A percentile compares a stretch with the other conserved stretches of the same genome.
phyloP scores from a whole-genome alignment of 2,329 filamentous ascomycete genomes.

The Penicillium sp. region DNA sequence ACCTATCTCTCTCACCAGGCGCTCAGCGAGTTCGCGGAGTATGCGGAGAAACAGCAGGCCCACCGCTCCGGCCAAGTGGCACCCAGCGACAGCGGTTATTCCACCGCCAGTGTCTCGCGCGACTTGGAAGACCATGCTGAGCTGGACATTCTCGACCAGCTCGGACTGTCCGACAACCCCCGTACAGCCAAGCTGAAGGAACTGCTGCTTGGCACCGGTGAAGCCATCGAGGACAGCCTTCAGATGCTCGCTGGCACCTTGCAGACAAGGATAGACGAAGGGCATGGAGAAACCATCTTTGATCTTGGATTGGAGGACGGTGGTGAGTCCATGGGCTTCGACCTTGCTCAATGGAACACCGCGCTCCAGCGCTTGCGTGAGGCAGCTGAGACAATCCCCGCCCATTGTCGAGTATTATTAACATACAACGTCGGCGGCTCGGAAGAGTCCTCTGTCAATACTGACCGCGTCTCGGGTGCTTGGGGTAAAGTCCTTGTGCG shows the following conservation, averaged over 20 bases:
- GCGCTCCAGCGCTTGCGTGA: conserved; percentile 67
- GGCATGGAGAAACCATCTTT: conserved; percentile 85
- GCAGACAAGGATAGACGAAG: conserved; percentile 71
- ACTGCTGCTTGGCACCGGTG: conserved; percentile 62
- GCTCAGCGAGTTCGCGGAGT: conserved; percentile 94
- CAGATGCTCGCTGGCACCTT: conserved; percentile 67
- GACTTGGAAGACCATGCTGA: conserved; percentile 74
- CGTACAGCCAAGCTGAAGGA: conserved; percentile 69
- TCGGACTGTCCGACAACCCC: conserved; percentile 70
- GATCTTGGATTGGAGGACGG: conserved; percentile 90
- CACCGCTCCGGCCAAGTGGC: conserved; percentile 39
- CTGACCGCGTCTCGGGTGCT: conserved; percentile 69
- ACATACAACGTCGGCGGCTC: conserved; percentile 87
- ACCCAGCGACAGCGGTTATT: conserved; percentile 45
- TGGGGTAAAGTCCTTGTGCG: conserved; percentile 87
- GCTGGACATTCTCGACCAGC: conserved; percentile 82
- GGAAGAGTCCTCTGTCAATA: conserved; percentile 66
- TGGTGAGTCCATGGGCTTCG: conserved; percentile 79
- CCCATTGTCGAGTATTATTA: conserved; percentile 78
- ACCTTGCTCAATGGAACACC: conserved; percentile 70
- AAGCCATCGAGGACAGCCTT: conserved; percentile 60
- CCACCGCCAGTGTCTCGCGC: conserved; percentile 36
- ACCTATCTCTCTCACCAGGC: conserved; percentile 53
- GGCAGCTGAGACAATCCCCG: conserved; percentile 65
- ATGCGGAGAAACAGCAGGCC: conserved; percentile 91